Percentiles rank a stretch among this genome's conserved stretches.
phyloP scores from a whole-genome alignment of 441 rosid genomes.

The Brassica hybrid region DNA sequence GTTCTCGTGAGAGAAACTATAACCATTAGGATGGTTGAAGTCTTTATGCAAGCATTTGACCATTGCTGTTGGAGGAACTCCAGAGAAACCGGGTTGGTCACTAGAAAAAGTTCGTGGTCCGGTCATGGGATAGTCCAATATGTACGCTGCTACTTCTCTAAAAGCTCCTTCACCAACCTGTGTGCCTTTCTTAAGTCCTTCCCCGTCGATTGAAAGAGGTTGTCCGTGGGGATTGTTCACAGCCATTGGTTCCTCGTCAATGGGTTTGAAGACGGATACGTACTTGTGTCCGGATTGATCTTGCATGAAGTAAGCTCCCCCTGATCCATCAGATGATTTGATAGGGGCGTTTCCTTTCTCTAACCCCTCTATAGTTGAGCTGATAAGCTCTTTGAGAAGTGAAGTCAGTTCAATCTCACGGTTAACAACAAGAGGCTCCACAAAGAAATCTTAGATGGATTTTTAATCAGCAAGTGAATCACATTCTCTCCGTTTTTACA shows the following conservation, averaged over 20 bases:
- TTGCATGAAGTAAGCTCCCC: conserved; percentile 84
- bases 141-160: conserved; percentile 79
- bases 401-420: conserved; percentile 51
- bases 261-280: conserved; percentile 76
- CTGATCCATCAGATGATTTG: conserved; percentile 74
- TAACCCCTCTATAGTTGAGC: conserved; percentile 60
- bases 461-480: conserved; percentile 63
- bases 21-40: conserved; percentile 68
- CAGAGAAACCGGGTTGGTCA: conserved; percentile 61
- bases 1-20: conserved; percentile 44
- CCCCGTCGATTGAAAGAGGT: conserved; percentile 62
- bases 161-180: conserved; percentile 75
- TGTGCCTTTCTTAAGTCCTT: conserved; percentile 82
- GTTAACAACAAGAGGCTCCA: conserved; percentile 62
- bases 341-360: conserved; percentile 63
- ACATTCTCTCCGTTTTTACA: conserved; percentile 56
- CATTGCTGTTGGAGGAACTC: conserved; percentile 80
- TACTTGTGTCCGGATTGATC: conserved; percentile 60
- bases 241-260: conserved; percentile 87
- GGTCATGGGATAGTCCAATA: conserved; percentile 63
- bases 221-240: conserved; percentile 66
- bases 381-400: conserved; percentile 57
- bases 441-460: conserved; percentile 36
- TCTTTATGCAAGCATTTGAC: conserved; percentile 72
- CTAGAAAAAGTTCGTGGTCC: conserved; percentile 45